Base-by-base conservation (phyloP, 2,329 filamentous ascomycete genomes). In the Aspergillus sclerotialis region DNA sequence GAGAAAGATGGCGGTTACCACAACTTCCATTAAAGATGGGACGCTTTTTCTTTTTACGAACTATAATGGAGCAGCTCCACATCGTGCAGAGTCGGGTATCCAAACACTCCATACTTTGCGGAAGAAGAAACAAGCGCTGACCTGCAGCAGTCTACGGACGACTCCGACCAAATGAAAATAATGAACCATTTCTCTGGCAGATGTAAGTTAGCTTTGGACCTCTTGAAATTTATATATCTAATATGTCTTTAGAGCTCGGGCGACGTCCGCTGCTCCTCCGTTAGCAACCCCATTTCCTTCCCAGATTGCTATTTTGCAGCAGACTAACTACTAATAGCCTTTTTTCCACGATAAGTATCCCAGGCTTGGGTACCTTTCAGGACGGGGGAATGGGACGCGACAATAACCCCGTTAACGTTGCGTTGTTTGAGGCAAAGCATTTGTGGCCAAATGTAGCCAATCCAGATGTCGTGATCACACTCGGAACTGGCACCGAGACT, bases 381-480 rank as follows among this genome's bases (percentile, higher is more conserved):
- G 40, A 43, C 32, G 37, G 40, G n/a, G 40, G 40, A 5, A 43
- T 43, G 31, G n/a, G n/a, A n/a, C n/a, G n/a, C n/a, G n/a, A n/a
- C n/a, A n/a, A n/a, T n/a, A n/a, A n/a, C n/a, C n/a, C n/a, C n/a
- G n/a, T n/a, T n/a, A n/a, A n/a, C n/a, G n/a, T n/a, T n/a, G n/a
- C n/a, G n/a, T n/a, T n/a, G n/a, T n/a, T n/a, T n/a, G n/a, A n/a
- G n/a, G n/a, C n/a, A n/a, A n/a, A n/a, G n/a, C n/a, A n/a, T n/a
- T n/a, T n/a, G n/a, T n/a, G n/a, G n/a, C n/a, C n/a, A n/a, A n/a
- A n/a, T n/a, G n/a, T n/a, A n/a, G n/a, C n/a, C n/a, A n/a, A n/a
- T n/a, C n/a, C n/a, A n/a, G n/a, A n/a, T n/a, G n/a, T n/a, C n/a
- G n/a, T n/a, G n/a, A n/a, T n/a, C n/a, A n/a, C n/a, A n/a, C n/a